phyloP scores from a whole-genome alignment of 257 asterid species.

The Lavandula angustifolia region DNA sequence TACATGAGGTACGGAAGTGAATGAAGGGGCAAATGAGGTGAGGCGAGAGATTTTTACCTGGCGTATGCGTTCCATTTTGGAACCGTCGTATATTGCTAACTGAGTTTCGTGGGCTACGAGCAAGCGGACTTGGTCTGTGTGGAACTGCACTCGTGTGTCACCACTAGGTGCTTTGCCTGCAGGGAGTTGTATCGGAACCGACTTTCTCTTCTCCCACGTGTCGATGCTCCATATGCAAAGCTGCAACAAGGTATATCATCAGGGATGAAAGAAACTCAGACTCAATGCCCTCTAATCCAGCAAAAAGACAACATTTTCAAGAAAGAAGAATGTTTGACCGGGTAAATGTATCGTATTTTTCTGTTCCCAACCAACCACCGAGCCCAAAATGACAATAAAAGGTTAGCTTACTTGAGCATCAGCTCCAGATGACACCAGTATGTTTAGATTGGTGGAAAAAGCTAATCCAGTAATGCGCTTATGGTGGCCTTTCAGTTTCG shows the following conservation, averaged over 20 bases:
- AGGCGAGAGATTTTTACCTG: slow-evolving; percentile 51
- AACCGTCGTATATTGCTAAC: slow-evolving; percentile 81
- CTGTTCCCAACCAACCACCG: neutral
- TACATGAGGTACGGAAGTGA: slow-evolving; percentile 12
- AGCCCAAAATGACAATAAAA: slow-evolving; percentile 14
- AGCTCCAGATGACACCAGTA: slow-evolving; percentile 92
- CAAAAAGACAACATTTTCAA: slow-evolving; percentile 3
- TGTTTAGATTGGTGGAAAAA: slow-evolving; percentile 76
- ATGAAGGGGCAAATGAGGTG: slow-evolving; percentile 2
- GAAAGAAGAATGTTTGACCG: neutral
- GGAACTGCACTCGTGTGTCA: slow-evolving; percentile 93
- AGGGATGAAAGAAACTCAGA: slow-evolving; percentile 13
- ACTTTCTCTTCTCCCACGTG: slow-evolving; percentile 88
- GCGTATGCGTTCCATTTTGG: slow-evolving; percentile 87
- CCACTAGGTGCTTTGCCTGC: slow-evolving; percentile 88
- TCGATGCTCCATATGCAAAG: slow-evolving; percentile 95
- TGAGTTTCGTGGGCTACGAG: slow-evolving; percentile 93
- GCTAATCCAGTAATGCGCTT: slow-evolving; percentile 92
- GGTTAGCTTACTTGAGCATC: slow-evolving; percentile 77
- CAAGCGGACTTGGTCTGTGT: slow-evolving; percentile 74
- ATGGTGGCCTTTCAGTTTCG: slow-evolving; percentile 85
- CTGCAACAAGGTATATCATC: slow-evolving; percentile 40
- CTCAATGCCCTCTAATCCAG: slow-evolving; percentile 9
- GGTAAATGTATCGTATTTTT: neutral
- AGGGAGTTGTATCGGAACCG: slow-evolving; percentile 77